Percentiles rank a stretch among this genome's conserved stretches.
Conservation (phyloP, 768 basidiomycete species). For the Melanogaster broomeanus region DNA sequence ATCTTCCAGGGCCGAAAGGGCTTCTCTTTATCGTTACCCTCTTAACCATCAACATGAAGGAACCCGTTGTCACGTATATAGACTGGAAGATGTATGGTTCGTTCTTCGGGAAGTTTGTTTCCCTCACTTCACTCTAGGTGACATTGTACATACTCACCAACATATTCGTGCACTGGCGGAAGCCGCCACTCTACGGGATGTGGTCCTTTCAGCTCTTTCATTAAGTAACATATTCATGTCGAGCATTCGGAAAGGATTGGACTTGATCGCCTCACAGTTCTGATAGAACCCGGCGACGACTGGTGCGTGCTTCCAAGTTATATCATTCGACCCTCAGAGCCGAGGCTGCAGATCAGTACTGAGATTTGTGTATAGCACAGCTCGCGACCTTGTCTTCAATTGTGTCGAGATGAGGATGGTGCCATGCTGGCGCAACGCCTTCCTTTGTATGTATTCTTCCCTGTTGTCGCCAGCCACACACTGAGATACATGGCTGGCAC, state of each 20-base stretch:
- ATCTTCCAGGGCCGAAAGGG: too few relatives aligned
- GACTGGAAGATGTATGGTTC: too few relatives aligned
- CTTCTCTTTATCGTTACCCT: too few relatives aligned
- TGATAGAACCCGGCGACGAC: conserved; percentile 14
- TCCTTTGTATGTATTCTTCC: conserved; percentile 1
- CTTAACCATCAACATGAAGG: too few relatives aligned
- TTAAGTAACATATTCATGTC: neutral
- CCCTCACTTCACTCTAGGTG: too few relatives aligned
- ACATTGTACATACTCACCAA: too few relatives aligned
- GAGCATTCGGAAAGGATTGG: conserved; percentile 2
- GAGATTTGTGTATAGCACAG: conserved; percentile 2
- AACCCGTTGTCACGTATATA: too few relatives aligned
- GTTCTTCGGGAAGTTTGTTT: too few relatives aligned
- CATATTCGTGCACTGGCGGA: too few relatives aligned
- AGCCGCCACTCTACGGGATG: too few relatives aligned
- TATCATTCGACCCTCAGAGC: conserved; percentile 10
- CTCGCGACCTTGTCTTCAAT: neutral
- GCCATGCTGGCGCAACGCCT: neutral
- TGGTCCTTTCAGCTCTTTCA: neutral
- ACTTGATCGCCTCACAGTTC: conserved; percentile 3
- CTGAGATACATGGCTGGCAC: neutral
- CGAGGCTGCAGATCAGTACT: conserved; percentile 6
- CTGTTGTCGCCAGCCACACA: too few relatives aligned
- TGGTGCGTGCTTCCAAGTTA: conserved; percentile 15
- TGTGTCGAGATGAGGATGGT: neutral